Evolutionary conservation across 371 early-diverging fungal species (phyloP).

Genomic region (Gilbertella persicaria): DNA sequence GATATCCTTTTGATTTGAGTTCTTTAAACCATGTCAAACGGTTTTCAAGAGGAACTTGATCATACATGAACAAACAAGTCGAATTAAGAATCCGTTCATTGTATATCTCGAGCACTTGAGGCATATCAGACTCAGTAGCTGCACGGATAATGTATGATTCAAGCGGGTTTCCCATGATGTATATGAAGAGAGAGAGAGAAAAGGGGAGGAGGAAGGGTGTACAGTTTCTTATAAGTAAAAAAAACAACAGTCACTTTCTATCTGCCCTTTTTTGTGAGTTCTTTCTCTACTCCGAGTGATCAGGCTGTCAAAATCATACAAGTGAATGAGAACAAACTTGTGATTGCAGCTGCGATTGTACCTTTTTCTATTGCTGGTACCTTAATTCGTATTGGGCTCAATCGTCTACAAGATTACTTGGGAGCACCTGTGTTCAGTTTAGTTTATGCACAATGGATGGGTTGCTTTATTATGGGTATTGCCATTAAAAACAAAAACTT

Average conservation of each 20-base stretch:
- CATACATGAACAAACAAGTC: conserved; percentile 46
- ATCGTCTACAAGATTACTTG: conserved; percentile 54
- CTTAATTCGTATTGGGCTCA: conserved; percentile 61
- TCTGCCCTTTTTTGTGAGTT: no score
- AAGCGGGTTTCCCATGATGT: conserved; percentile 20
- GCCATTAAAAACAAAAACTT: conserved; percentile 23
- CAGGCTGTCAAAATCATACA: conserved; percentile 5
- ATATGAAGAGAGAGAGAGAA: neutral
- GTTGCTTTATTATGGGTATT: conserved; percentile 74
- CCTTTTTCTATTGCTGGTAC: conserved; percentile 69
- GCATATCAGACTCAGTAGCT: conserved; percentile 36
- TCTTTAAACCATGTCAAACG: conserved; percentile 40
- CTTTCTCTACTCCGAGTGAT: no score
- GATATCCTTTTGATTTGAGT: conserved; percentile 33
- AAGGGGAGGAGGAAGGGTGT: no score
- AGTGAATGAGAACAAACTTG: conserved; percentile 40
- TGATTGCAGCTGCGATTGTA: conserved; percentile 44
- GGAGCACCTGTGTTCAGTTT: conserved; percentile 66
- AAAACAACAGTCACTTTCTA: no score
- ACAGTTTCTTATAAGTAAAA: no score
- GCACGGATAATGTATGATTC: conserved; percentile 38
- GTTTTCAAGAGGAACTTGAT: conserved; percentile 40
- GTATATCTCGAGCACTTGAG: conserved; percentile 44
- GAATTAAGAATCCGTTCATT: conserved; percentile 55
- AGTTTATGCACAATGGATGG: conserved; percentile 71